phyloP scores from a whole-genome alignment of 176 grass and related monocot genomes.

The Pontederia crassipes region DNA sequence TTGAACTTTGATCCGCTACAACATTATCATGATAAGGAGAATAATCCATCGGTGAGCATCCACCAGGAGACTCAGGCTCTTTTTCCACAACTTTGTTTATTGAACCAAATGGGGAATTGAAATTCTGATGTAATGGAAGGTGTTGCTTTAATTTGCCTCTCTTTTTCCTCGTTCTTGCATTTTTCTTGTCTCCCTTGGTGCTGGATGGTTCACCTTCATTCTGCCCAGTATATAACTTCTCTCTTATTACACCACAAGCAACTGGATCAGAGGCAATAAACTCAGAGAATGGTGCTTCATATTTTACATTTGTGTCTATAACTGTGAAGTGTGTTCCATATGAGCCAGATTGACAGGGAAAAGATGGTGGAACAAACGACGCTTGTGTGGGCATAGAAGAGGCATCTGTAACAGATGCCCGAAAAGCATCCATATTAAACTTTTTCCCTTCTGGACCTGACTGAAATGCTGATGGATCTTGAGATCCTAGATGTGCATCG shows the following conservation, averaged over 20 bases:
- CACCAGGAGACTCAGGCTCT: conserved; percentile 9
- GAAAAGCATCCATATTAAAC: conserved; percentile 13
- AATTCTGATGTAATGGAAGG: conserved; percentile 18
- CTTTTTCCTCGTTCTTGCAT: conserved; percentile 48
- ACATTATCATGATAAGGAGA: conserved; percentile 10
- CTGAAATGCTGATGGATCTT: conserved; percentile 29
- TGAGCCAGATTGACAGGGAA: conserved; percentile 20
- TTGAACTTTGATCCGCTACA: background rate
- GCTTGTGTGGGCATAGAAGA: background rate
- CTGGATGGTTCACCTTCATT: conserved; percentile 39
- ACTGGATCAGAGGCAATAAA: conserved; percentile 29
- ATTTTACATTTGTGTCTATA: conserved; percentile 11
- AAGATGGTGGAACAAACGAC: conserved; percentile 17
- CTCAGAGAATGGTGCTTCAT: conserved; percentile 10
- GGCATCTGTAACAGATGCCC: conserved; percentile 21
- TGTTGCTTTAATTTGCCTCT: conserved; percentile 35
- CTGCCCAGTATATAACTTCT: conserved; percentile 45
- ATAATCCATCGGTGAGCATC: conserved; percentile 22
- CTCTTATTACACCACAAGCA: conserved; percentile 29
- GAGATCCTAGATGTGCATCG: conserved; percentile 4
- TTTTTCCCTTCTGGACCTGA: conserved; percentile 10
- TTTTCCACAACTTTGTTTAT: conserved; percentile 13
- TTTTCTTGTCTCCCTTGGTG: conserved; percentile 42
- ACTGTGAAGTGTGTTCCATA: conserved; percentile 29
- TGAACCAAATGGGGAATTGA: conserved; percentile 20